A percentile compares a stretch with the other conserved stretches of the same genome.
These are phyloP conservation scores for Lolium perenne DNA, from an alignment of 176 grass and related monocot genomes.

Conservation along the genomic window DNA sequence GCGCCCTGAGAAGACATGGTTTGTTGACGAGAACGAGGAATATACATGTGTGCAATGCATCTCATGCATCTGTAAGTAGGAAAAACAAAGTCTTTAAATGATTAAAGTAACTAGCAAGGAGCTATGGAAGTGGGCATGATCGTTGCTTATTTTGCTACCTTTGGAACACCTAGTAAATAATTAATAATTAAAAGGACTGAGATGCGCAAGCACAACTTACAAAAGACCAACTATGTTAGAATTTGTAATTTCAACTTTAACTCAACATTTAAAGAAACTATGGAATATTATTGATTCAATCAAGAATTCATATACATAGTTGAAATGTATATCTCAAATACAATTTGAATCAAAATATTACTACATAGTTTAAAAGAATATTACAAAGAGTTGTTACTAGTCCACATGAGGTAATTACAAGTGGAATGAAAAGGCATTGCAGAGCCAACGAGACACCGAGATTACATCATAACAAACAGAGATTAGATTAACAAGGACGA, in stretches of 20 bases:
- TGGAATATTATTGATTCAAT: too few relatives aligned
- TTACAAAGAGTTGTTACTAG: too few relatives aligned
- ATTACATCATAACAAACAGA: too few relatives aligned
- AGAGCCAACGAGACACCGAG: too few relatives aligned
- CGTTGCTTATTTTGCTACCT: background rate
- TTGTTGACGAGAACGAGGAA: background rate
- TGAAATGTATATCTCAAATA: background rate
- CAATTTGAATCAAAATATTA: background rate
- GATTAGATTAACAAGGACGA: too few relatives aligned
- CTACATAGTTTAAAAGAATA: background rate
- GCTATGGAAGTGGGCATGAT: background rate
- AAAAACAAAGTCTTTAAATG: background rate
- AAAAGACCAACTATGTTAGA: background rate
- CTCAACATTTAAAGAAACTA: background rate
- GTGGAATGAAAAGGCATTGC: background rate
- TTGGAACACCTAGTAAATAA: background rate
- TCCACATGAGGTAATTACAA: background rate
- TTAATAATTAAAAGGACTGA: background rate
- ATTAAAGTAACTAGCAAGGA: background rate
- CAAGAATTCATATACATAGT: background rate
- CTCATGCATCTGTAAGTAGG: background rate
- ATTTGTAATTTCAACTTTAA: background rate
- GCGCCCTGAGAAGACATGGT: too few relatives aligned
- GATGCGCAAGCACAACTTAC: background rate
- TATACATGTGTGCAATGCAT: background rate